Conservation (phyloP, 164 flowering plant genomes). For the Chimonanthus salicifolius region DNA sequence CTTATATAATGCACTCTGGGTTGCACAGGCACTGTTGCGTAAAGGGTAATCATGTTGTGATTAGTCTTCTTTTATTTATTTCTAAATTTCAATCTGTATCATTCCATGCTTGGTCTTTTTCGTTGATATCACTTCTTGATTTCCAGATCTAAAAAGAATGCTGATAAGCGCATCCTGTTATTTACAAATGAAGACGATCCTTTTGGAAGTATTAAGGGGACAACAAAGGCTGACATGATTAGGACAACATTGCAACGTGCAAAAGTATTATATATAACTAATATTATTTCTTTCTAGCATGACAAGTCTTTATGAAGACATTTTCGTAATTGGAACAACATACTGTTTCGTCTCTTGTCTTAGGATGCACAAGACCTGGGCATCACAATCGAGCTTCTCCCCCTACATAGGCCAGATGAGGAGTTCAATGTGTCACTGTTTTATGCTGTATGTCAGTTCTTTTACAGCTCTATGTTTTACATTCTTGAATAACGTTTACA, state of each 20-base stretch:
- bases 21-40: constrained; percentile 85
- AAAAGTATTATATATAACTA: constrained; percentile 41
- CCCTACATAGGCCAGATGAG: constrained; percentile 54
- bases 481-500: constrained; percentile 4
- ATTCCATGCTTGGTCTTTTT: neutral
- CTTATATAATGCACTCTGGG: constrained; percentile 94
- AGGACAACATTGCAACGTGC: constrained; percentile 91
- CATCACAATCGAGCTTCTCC: constrained; percentile 87
- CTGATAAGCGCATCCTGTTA: constrained; percentile 70
- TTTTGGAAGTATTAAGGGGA: constrained; percentile 72
- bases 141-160: constrained; percentile 75
- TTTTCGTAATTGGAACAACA: neutral
- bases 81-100: no score
- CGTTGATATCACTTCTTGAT: constrained; percentile 6
- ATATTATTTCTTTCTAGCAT: neutral
- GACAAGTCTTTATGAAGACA: neutral
- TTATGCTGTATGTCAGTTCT: constrained; percentile 56
- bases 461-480: constrained; percentile 1
- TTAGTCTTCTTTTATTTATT: neutral
- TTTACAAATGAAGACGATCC: constrained; percentile 98
- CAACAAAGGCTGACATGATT: constrained; percentile 67
- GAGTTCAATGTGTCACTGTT: constrained; percentile 62
- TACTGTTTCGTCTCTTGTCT: constrained; percentile 4
- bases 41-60: constrained; percentile 55
- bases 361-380: constrained; percentile 98